These are phyloP conservation scores for Eucalyptus virginea DNA, from an alignment of 345 rosid genomes.

Conservation along the genomic window DNA sequence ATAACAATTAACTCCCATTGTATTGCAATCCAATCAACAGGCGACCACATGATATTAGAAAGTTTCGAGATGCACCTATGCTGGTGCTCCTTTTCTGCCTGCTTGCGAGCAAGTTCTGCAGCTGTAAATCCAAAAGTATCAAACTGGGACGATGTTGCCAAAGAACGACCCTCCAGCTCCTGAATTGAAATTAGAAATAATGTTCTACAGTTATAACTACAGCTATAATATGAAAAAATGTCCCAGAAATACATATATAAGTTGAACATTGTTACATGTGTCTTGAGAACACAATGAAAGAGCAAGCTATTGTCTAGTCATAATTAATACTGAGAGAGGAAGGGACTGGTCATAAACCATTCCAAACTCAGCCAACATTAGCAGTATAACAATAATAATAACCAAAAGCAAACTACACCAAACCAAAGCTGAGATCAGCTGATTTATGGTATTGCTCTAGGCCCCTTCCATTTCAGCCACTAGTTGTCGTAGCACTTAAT, in stretches of 20 bases:
- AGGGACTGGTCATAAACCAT: background rate
- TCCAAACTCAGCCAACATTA: background rate
- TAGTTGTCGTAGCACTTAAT: background rate
- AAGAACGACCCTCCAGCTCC: conserved; percentile 72
- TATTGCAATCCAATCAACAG: background rate
- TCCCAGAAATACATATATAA: background rate
- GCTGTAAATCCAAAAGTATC: conserved; percentile 99
- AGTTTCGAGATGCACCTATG: conserved; percentile 36
- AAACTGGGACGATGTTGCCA: conserved; percentile 71
- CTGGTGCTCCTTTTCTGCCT: conserved; percentile 81
- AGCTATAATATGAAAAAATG: background rate
- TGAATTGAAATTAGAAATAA: conserved; percentile 8
- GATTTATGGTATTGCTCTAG: background rate
- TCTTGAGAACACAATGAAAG: background rate
- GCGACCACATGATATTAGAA: background rate
- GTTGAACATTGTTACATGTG: background rate
- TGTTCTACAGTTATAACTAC: background rate
- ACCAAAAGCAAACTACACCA: background rate
- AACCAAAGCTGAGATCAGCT: background rate
- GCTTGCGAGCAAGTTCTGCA: conserved; percentile 76
- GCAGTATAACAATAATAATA: background rate
- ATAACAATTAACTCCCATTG: background rate
- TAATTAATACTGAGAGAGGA: background rate
- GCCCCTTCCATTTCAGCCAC: background rate
- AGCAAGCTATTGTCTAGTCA: background rate